These are phyloP conservation scores for Gossypium lobatum DNA, from an alignment of 441 rosid species.

Conservation along the genomic window DNA sequence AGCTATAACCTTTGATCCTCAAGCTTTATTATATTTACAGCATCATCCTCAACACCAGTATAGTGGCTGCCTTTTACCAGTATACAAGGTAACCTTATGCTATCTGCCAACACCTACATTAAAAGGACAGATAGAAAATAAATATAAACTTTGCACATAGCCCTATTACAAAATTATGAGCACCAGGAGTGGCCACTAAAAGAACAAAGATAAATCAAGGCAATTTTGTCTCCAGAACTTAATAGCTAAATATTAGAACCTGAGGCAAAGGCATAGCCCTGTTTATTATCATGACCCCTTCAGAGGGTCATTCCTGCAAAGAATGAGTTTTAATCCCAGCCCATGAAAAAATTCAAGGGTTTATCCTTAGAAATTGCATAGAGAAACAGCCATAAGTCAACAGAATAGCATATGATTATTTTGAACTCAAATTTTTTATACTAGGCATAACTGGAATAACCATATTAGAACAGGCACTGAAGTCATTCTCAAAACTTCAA, in stretches of 20 bases:
- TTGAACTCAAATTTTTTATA: too few relatives aligned
- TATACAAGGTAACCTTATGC: conserved; percentile 73
- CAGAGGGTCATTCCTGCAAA: too few relatives aligned
- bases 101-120: conserved; percentile 87
- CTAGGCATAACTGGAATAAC: too few relatives aligned
- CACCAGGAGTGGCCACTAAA: background rate
- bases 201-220: background rate
- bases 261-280: too few relatives aligned
- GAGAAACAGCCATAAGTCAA: too few relatives aligned
- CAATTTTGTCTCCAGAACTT: too few relatives aligned
- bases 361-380: too few relatives aligned
- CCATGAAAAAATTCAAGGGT: too few relatives aligned
- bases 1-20: conserved; percentile 73
- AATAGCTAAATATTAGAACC: too few relatives aligned
- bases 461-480: background rate
- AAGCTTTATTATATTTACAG: conserved; percentile 80
- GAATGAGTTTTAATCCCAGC: too few relatives aligned
- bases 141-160: conserved; percentile 5
- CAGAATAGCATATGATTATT: too few relatives aligned
- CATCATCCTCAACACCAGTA: conserved; percentile 99
- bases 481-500: conserved; percentile 11
- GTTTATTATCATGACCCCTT: too few relatives aligned
- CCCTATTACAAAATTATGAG: background rate
- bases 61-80: conserved; percentile 96
- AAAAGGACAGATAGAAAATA: conserved; percentile 26